Base-by-base conservation (phyloP, 345 rosid species). In the Syzygium jambos region DNA sequence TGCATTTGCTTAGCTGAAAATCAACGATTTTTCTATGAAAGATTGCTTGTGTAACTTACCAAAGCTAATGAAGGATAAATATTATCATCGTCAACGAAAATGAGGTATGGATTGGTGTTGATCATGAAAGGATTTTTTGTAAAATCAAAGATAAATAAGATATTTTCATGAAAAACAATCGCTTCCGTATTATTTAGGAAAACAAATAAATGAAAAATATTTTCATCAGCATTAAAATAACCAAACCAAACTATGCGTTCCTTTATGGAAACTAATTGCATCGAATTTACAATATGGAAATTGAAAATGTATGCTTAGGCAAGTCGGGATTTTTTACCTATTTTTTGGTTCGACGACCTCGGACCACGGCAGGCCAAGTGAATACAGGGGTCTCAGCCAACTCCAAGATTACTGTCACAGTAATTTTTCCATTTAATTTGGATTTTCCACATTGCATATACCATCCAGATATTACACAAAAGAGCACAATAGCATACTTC, bases 1-100 rank as follows among this genome's bases (percentile, higher is more conserved):
- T 27, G 17, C 29, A 0, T 61, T 61, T 27, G 34, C 6, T 27
- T 61, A 11, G 34, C 2, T 0, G 16, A 61, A 61, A 61, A 61
- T 12, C 0, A 12, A 61, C 0, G 0, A 27, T 61, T 61, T 61
- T n/a, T 61, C 9, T 59, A 5, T 27, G 0, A 59, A 25, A 4
- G 11, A 52, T 57, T 57, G 29, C 14, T 1, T 23, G 1, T 10
- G 22, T 23, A 11, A 57, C n/a, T 10, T 25, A 59, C 0, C 11
- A 59, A 59, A 61, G 68, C 7, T 8, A 61, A 61, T 0, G 68
- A n/a, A 61, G 34, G 34, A 61, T 27, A 61, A 61, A 29, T 61
- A 27, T 3, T 11, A 59, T 27, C 7, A 59, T 27, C 0, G 68
- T 11, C 16, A 0, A 5, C 11, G 65, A 59, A 59, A 4, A 59